Conservation (phyloP, 2,329 filamentous ascomycete species). For the Talaromyces sp. region DNA sequence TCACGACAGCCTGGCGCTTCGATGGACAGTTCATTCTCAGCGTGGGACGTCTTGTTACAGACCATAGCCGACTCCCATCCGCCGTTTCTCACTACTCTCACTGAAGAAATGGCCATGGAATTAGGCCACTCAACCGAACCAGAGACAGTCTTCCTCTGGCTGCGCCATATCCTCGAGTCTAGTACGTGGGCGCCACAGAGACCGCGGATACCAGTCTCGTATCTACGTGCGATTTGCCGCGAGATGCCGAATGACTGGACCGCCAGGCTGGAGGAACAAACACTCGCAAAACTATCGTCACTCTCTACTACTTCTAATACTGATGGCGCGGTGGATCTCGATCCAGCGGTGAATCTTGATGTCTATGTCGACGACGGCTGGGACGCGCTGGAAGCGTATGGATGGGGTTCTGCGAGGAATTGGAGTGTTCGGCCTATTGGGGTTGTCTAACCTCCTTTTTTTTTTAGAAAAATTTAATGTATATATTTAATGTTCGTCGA, state of each 20-base stretch:
- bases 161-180: constrained; percentile 43
- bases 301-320: neutral
- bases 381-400: constrained; percentile 20
- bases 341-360: neutral
- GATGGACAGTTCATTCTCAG: constrained; percentile 24
- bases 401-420: constrained; percentile 25
- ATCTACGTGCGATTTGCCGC: constrained; percentile 30
- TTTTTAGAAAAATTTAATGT: neutral
- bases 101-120: constrained; percentile 32
- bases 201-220: constrained; percentile 25
- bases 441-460: constrained; percentile 13
- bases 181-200: constrained; percentile 31
- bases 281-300: neutral
- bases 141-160: constrained; percentile 44
- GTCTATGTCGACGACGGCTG: constrained; percentile 13
- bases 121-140: constrained; percentile 25
- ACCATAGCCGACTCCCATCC: constrained; percentile 30
- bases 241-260: constrained; percentile 31
- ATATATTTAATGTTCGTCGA: neutral
- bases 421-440: constrained; percentile 33
- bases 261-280: constrained; percentile 2
- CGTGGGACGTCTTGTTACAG: constrained; percentile 34
- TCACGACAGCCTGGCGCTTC: constrained; percentile 16
- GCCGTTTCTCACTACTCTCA: constrained; percentile 34
- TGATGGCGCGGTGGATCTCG: neutral